Conservation (phyloP, 129 eudicot species). For the Apium graveolens region DNA sequence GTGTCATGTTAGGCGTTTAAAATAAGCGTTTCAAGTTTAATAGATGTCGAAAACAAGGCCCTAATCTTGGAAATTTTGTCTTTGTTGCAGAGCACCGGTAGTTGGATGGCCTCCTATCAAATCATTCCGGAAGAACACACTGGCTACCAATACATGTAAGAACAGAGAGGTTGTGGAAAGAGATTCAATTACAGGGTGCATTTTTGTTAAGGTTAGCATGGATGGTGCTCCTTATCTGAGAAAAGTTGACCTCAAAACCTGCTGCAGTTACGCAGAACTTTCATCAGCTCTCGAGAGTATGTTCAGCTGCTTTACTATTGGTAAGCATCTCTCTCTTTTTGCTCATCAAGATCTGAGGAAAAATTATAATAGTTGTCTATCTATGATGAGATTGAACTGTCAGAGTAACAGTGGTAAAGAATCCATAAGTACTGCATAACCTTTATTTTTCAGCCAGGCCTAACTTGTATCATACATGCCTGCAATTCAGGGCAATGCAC, state of each 20-base stretch:
- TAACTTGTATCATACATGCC: constrained; percentile 12
- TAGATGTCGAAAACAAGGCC: neutral
- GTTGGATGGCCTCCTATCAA: constrained; percentile 99
- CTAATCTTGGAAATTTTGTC: neutral
- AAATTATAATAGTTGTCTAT: neutral
- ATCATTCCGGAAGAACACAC: constrained; percentile 83
- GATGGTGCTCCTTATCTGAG: constrained; percentile 97
- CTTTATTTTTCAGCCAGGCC: constrained; percentile 3
- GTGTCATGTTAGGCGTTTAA: neutral
- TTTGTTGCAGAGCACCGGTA: constrained; percentile 62
- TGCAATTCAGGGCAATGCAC: constrained; percentile 56
- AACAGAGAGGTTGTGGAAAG: constrained; percentile 25
- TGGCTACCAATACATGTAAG: constrained; percentile 57
- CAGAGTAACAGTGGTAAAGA: neutral
- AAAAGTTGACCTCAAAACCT: constrained; percentile 85
- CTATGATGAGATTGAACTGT: neutral
- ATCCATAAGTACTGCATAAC: neutral
- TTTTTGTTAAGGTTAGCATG: constrained; percentile 98
- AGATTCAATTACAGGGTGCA: constrained; percentile 44
- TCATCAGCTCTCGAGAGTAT: constrained; percentile 92
- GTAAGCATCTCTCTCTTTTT: constrained; percentile 21
- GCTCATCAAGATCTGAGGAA: neutral
- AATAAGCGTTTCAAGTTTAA: neutral
- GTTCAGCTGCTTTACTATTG: constrained; percentile 94
- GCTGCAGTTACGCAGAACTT: constrained; percentile 58